Base-by-base conservation (phyloP, 2,329 filamentous ascomycete species). In the Fusarium sulawesiense region DNA sequence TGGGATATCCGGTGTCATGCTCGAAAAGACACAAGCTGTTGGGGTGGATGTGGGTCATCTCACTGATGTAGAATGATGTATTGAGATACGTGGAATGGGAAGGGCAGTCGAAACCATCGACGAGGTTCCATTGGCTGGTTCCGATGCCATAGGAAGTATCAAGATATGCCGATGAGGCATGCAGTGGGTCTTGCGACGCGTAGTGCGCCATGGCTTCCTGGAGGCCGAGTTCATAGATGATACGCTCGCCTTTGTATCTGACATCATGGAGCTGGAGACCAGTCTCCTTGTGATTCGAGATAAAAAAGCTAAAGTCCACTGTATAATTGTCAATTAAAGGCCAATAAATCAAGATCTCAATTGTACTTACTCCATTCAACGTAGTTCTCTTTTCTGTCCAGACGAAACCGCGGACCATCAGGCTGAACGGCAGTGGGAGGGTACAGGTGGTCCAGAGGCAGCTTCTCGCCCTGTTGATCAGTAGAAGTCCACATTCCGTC, bases 11-110 rank as follows among this genome's bases (percentile, higher is more conserved):
- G 1, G 83, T 76, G 18, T 83, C 83, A 55, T 79, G 81, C 73
- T 89, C 87, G 63, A 88, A 88, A 29, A 88, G 61, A 70, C 88
- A 90, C 44, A 90, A 82, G 60, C 82, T 83, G 73, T 85, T 82
- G 3, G 79, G 76, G 56, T 87, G 83, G 1, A 80, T 83, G 61
- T 81, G 78, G 0, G 81, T 83, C 3, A 78, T 82, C 59, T 83
- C 83, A 2, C 75, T 76, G 5, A 80, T 79, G 58, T 83, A 84
- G 56, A 83, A 85, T 5, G 80, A 79, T 2, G 79, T 78, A 72
- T 87, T 84, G 41, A 87, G 78, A 63, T 84, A 88, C 0, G 83
- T 85, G 1, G 85, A 80, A 48, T 85, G 83, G 0, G 80, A 68
- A 0, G 86, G 86, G 65, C 86, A 88, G 71, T 88, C 86, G 54